Base-by-base conservation (phyloP, 768 basidiomycete species). In the Tulasnella sp. region DNA sequence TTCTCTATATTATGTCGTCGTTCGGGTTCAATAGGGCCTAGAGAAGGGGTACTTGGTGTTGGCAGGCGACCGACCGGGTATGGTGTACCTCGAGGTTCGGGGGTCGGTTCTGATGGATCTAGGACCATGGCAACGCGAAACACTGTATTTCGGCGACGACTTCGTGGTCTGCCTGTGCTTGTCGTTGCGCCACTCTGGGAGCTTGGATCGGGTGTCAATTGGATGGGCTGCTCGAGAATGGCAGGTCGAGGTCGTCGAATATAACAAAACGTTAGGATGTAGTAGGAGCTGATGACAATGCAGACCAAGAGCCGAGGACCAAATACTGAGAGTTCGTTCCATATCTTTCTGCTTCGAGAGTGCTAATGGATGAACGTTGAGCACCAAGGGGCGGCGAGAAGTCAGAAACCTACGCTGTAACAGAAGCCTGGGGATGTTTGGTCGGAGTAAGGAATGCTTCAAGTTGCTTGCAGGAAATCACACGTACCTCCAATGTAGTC, bases 401-500 rank as follows among this genome's bases (percentile, higher is more conserved):
- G 15, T n/a, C 29, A 7, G 7, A 34, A 64, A 64, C 58, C 11
- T 64, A 64, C 58, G 17, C 58, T 64, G 25, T 64, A 64, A 34
- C 58, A 64, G 29, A 64, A 64, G 0, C 58, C 58, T 64, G 14
- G 29, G 3, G 4, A 64, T 6, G 22, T 4, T 34, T 7, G 49
- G 9, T 1, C 7, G 8, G 58, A 14, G 58, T 64, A 0, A 64
- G 58, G 7, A 49, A 6, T 22, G 0, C 49, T 49, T 22, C 22
- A 7, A 0, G 49, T n/a, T 9, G 3, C 4, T n/a, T 22, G 49
- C 22, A n/a, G 11, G 19, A n/a, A 22, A n/a, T 0, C 22, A 49
- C n/a, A 22, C 69, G 5, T 14, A 71, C 76, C 76, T 31, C 76
- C 76, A 29, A 77, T 77, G 40, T 77, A 77, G 34, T 64, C 74